A percentile compares a stretch with the other conserved stretches of the same genome.
These are phyloP conservation scores for Erysimum cheiri DNA, from an alignment of 441 rosid genomes.

Conservation along the genomic window DNA sequence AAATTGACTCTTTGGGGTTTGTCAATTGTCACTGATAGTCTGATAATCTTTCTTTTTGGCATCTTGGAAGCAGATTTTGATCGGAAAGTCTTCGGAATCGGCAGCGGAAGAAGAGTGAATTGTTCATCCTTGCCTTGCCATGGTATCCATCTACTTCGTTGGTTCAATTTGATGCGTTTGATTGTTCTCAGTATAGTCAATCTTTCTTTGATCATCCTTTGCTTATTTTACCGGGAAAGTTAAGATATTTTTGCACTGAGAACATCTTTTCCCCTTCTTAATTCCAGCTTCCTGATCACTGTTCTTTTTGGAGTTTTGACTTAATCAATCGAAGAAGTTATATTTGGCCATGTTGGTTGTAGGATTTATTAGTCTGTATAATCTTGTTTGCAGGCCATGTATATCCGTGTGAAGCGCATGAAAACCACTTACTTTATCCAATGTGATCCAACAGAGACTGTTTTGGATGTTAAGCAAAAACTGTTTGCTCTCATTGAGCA, in stretches of 20 bases:
- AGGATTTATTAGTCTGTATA: conserved; percentile 13
- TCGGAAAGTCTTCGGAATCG: neutral
- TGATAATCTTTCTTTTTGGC: neutral
- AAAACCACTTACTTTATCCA: conserved; percentile 85
- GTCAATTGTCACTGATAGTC: neutral
- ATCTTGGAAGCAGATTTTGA: conserved; percentile 11
- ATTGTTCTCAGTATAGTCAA: neutral
- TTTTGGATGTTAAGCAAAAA: conserved; percentile 76
- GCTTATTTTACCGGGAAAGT: conserved; percentile 12
- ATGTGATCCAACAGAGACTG: conserved; percentile 88
- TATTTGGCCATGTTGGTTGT: neutral
- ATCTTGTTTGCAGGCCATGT: conserved; percentile 67
- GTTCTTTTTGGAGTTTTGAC: conserved; percentile 19
- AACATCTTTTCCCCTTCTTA: neutral
- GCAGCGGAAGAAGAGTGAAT: conserved; percentile 27
- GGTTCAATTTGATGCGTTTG: conserved; percentile 12
- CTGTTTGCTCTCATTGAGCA: conserved; percentile 69
- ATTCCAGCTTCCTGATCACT: conserved; percentile 6
- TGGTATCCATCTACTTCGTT: conserved; percentile 31
- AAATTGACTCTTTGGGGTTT: neutral
- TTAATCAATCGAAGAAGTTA: neutral
- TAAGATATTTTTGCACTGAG: neutral
- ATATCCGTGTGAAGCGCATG: conserved; percentile 83
- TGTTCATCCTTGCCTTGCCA: conserved; percentile 34
- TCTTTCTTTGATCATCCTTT: conserved; percentile 8